Evolutionary conservation across 78 protist species (phyloP).

Genomic region (Protostelium mycophagum): DNA sequence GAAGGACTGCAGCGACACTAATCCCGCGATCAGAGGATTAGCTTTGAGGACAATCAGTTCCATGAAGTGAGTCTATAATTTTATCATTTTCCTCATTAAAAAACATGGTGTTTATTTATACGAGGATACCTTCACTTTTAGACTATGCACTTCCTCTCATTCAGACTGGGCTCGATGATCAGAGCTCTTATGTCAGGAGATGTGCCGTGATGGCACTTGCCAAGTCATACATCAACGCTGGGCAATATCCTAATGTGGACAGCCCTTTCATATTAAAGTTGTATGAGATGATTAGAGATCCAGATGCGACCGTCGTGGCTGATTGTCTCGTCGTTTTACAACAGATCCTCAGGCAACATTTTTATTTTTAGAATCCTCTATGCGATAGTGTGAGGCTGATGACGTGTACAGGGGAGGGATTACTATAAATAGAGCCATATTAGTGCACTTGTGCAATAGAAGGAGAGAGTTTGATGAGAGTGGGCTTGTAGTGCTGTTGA

Average conservation of each 20-base stretch:
- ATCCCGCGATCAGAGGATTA: conserved; percentile 93
- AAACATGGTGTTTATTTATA: neutral
- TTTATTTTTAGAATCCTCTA: too few species aligned
- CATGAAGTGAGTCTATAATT: conserved; percentile 8
- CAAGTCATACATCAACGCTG: conserved; percentile 58
- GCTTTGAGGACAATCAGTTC: conserved; percentile 83
- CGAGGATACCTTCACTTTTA: conserved; percentile 13
- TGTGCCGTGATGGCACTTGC: conserved; percentile 81
- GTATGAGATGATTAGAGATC: conserved; percentile 69
- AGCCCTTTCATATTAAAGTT: conserved; percentile 28
- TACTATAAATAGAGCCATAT: conserved; percentile 23
- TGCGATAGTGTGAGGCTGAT: neutral
- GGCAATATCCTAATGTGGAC: conserved; percentile 4
- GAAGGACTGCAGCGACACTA: conserved; percentile 77
- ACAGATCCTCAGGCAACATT: too few species aligned
- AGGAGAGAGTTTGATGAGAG: conserved; percentile 83
- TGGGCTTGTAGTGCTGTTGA: conserved; percentile 58
- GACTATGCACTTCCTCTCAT: conserved; percentile 78
- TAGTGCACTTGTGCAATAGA: conserved; percentile 40
- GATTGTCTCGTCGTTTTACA: conserved; percentile 72
- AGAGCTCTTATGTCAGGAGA: conserved; percentile 86
- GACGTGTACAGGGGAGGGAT: conserved; percentile 59
- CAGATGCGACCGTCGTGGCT: conserved; percentile 65
- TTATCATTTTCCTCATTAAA: neutral
- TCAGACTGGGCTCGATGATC: conserved; percentile 62